Conservation (phyloP, 352 stramenopile genomes). For the Thraustochytrium striatum region DNA sequence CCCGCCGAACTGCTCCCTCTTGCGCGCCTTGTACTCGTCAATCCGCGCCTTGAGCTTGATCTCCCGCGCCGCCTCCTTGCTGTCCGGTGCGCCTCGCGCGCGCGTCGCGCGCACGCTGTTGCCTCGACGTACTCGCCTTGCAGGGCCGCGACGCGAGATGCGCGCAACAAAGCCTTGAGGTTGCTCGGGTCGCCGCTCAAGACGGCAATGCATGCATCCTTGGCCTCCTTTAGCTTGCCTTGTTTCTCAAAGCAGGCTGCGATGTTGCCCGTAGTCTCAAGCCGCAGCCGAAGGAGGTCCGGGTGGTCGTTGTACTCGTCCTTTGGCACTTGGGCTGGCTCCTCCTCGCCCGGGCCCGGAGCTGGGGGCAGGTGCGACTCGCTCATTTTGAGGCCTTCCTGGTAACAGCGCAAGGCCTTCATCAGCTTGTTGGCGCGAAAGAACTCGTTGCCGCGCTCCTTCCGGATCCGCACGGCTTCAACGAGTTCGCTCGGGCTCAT, state of each 20-base stretch:
- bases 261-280: conserved; percentile 1
- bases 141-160: not conserved
- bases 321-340: not conserved
- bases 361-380: conserved; percentile 27
- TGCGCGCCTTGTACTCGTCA: not conserved
- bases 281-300: conserved; percentile 20
- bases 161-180: conserved; percentile 32
- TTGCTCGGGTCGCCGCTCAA: conserved; percentile 11
- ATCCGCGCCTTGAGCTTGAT: conserved; percentile 14
- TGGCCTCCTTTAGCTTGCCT: conserved; percentile 32
- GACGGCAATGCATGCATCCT: conserved; percentile 25
- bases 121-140: conserved; percentile 21
- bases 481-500: conserved; percentile 28
- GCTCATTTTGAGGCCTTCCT: conserved; percentile 29
- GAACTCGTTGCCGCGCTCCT: conserved; percentile 36
- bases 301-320: conserved; percentile 40
- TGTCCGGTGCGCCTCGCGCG: conserved; percentile 12
- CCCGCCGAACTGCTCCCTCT: conserved; percentile 11
- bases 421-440: not conserved
- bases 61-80: not conserved
- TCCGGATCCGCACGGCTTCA: conserved; percentile 4
- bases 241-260: conserved; percentile 25
- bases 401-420: conserved; percentile 41
- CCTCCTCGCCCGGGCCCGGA: not conserved
- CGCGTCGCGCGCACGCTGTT: not conserved